Conservation (phyloP, 768 basidiomycete genomes). For the Lactarius akahatsu region DNA sequence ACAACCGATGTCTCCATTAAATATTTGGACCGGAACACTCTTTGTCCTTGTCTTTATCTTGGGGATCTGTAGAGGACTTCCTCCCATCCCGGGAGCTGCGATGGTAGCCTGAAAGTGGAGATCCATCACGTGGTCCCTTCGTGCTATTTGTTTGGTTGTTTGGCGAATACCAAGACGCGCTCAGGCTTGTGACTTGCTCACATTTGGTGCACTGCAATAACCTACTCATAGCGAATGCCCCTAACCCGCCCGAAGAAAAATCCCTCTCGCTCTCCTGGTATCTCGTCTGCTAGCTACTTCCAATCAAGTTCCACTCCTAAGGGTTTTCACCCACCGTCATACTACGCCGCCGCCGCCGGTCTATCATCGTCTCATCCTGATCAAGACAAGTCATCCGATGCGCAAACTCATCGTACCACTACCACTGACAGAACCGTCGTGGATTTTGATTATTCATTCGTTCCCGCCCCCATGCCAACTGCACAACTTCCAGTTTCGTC, state of each 20-base stretch:
- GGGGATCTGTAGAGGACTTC: background rate
- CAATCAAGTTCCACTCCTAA: constrained; percentile 28
- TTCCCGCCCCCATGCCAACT: constrained; percentile 17
- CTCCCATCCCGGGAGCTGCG: background rate
- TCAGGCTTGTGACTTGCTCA: background rate
- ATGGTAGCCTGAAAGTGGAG: background rate
- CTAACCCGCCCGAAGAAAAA: constrained; percentile 26
- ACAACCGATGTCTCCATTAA: background rate
- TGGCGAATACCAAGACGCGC: background rate
- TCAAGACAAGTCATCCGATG: constrained; percentile 3
- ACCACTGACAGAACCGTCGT: background rate
- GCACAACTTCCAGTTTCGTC: constrained; percentile 25
- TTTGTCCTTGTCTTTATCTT: background rate
- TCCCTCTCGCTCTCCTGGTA: constrained; percentile 27
- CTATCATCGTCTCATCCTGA: constrained; percentile 25
- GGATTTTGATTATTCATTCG: constrained; percentile 7
- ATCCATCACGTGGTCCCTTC: constrained; percentile 20
- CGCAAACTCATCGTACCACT: background rate
- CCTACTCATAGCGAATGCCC: constrained; percentile 19
- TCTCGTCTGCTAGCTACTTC: constrained; percentile 24
- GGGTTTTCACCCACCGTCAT: constrained; percentile 37
- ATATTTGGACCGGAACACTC: background rate
- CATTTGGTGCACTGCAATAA: background rate
- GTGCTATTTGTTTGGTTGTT: constrained; percentile 26
- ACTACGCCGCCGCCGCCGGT: constrained; percentile 40